A percentile compares a stretch with the other conserved stretches of the same genome.
phyloP scores from a whole-genome alignment of 2,329 filamentous ascomycete species.

The Epichloe elymi region DNA sequence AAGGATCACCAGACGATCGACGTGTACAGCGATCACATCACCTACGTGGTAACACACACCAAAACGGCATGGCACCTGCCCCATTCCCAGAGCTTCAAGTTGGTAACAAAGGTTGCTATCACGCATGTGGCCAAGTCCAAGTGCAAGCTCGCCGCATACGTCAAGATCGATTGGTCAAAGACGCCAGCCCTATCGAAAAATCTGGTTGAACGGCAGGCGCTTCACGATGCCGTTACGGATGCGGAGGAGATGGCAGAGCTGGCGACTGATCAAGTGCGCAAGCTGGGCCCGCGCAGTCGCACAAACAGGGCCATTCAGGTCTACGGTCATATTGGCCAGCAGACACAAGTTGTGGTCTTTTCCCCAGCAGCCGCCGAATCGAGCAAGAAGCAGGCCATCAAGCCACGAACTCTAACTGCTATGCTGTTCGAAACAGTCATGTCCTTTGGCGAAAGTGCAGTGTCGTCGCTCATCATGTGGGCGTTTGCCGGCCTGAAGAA shows the following conservation, averaged over 20 bases:
- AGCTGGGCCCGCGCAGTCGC: slow-evolving; percentile 57
- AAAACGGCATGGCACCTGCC: slow-evolving; percentile 75
- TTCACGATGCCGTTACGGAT: slow-evolving; percentile 60
- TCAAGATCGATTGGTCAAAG: slow-evolving; percentile 75
- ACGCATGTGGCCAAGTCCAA: slow-evolving; percentile 86
- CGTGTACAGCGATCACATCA: slow-evolving; percentile 61
- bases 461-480: slow-evolving; percentile 68
- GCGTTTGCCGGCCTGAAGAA: slow-evolving; percentile 52
- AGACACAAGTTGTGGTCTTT: slow-evolving; percentile 50
- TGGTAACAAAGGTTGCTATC: slow-evolving; percentile 85
- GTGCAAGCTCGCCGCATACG: slow-evolving; percentile 82
- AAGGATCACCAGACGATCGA: slow-evolving; percentile 81
- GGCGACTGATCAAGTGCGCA: slow-evolving; percentile 63
- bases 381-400: slow-evolving; percentile 45
- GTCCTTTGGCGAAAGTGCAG: slow-evolving; percentile 62
- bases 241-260: slow-evolving; percentile 64
- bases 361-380: slow-evolving; percentile 34
- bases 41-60: slow-evolving; percentile 49
- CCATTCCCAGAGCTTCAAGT: slow-evolving; percentile 61
- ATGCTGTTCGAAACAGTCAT: slow-evolving; percentile 60
- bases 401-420: slow-evolving; percentile 47
- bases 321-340: slow-evolving; percentile 61
- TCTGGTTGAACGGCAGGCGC: slow-evolving; percentile 55
- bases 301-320: slow-evolving; percentile 69
- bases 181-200: slow-evolving; percentile 47